phyloP scores from a whole-genome alignment of 2,329 filamentous ascomycete species.

The Aspergillus brunneoviolaceus region DNA sequence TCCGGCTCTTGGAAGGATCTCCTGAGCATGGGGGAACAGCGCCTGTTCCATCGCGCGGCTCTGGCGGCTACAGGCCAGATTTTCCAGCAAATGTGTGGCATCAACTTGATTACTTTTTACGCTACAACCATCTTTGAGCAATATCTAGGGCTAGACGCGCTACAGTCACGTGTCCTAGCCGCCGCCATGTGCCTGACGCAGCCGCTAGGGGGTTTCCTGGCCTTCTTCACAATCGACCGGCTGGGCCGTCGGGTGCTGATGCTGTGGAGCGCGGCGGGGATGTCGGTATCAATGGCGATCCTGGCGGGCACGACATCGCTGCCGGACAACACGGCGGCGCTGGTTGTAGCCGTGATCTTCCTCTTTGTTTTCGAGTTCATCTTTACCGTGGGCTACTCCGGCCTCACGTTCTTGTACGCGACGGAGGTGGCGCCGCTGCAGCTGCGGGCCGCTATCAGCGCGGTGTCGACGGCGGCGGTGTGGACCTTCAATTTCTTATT shows the following conservation, averaged over 20 bases:
- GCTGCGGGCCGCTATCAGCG: slow-evolving; percentile 51
- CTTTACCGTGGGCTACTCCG: slow-evolving; percentile 59
- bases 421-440: slow-evolving; percentile 54
- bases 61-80: slow-evolving; percentile 36
- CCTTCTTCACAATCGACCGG: slow-evolving; percentile 49
- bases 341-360: slow-evolving; percentile 56
- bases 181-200: slow-evolving; percentile 33
- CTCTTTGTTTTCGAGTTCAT: slow-evolving; percentile 63
- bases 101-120: slow-evolving; percentile 40
- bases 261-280: slow-evolving; percentile 32
- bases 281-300: slow-evolving; percentile 32
- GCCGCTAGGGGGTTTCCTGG: slow-evolving; percentile 42
- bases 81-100: slow-evolving; percentile 40
- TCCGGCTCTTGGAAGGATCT: slow-evolving; percentile 37
- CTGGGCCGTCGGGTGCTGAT: slow-evolving; percentile 40
- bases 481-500: slow-evolving; percentile 43
- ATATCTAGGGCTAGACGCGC: slow-evolving; percentile 24
- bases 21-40: slow-evolving; percentile 37
- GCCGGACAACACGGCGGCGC: slow-evolving; percentile 44
- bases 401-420: slow-evolving; percentile 61
- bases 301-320: slow-evolving; percentile 54
- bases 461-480: slow-evolving; percentile 52
- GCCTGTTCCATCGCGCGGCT: slow-evolving; percentile 35
- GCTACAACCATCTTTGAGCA: slow-evolving; percentile 41
- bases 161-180: slow-evolving; percentile 29